Evolutionary conservation across 805 yeast species (phyloP).

Genomic region (Millerozyma acaciae): DNA sequence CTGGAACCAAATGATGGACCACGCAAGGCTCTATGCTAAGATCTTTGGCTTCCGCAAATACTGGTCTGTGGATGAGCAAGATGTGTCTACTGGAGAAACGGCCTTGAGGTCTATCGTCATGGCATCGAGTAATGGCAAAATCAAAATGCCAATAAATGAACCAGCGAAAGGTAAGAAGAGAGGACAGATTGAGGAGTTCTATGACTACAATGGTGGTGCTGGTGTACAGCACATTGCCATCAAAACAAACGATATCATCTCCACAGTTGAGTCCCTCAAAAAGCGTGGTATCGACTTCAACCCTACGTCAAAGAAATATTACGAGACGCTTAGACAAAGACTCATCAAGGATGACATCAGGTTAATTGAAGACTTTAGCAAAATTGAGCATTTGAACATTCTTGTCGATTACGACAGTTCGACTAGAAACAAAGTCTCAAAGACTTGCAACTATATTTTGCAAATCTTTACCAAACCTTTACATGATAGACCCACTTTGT

Average conservation of each 20-base stretch:
- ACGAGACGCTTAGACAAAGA: conserved; percentile 44
- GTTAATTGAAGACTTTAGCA: conserved; percentile 50
- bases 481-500: conserved; percentile 75
- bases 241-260: conserved; percentile 56
- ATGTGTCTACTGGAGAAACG: conserved; percentile 64
- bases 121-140: conserved; percentile 60
- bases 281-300: conserved; percentile 72
- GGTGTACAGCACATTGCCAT: conserved; percentile 85
- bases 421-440: conserved; percentile 19
- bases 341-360: conserved; percentile 41
- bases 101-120: conserved; percentile 73
- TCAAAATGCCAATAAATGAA: conserved; percentile 83
- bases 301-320: conserved; percentile 54
- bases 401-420: conserved; percentile 73
- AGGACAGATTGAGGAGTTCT: conserved; percentile 80
- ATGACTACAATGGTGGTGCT: conserved; percentile 71
- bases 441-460: conserved; percentile 58
- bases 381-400: conserved; percentile 50
- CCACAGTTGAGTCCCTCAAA: conserved; percentile 50
- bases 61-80: conserved; percentile 82
- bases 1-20: conserved; percentile 60
- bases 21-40: conserved; percentile 56
- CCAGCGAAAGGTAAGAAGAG: conserved; percentile 66
- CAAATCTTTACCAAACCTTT: conserved; percentile 79
- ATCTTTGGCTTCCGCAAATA: conserved; percentile 72